Percentiles rank a stretch among this genome's conserved stretches.
Evolutionary conservation across 805 yeast species (phyloP).

Genomic region (Starmerella bombi): DNA sequence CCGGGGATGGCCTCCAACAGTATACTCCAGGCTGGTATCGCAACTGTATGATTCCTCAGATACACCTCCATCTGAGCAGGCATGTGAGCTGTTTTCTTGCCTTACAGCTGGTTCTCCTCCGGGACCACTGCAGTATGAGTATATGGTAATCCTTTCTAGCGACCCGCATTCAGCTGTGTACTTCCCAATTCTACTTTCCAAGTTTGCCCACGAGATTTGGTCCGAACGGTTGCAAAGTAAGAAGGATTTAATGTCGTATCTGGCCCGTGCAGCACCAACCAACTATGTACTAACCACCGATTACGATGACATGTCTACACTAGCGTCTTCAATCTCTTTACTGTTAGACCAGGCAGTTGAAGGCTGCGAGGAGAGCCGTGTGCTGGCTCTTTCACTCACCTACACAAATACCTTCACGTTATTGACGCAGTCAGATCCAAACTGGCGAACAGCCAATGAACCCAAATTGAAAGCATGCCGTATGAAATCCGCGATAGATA

Average conservation of each 20-base stretch:
- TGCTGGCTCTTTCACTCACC: constrained; percentile 7
- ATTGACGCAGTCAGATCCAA: not conserved
- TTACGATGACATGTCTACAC: not conserved
- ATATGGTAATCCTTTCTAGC: constrained; percentile 18
- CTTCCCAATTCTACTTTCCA: constrained; percentile 13
- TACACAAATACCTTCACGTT: not conserved
- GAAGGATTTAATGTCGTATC: constrained; percentile 12
- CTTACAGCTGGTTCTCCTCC: constrained; percentile 6
- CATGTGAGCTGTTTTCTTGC: not conserved
- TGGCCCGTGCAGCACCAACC: constrained; percentile 14
- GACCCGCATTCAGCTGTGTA: constrained; percentile 21
- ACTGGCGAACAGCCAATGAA: not conserved
- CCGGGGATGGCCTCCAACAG: constrained; percentile 20
- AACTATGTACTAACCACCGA: constrained; percentile 5
- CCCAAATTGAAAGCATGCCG: not conserved
- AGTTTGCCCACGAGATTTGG: constrained; percentile 3
- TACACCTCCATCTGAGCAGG: not conserved
- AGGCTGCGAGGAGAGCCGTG: constrained; percentile 14
- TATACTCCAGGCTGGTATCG: constrained; percentile 22
- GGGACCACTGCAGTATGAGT: constrained; percentile 24
- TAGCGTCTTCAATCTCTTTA: not conserved
- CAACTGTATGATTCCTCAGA: constrained; percentile 24
- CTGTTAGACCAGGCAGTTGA: constrained; percentile 13
- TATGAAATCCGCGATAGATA: not conserved
- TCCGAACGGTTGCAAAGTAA: constrained; percentile 1